Evolutionary conservation across 2,329 filamentous ascomycete species (phyloP).

Genomic region (Teratosphaeria zuluensis): DNA sequence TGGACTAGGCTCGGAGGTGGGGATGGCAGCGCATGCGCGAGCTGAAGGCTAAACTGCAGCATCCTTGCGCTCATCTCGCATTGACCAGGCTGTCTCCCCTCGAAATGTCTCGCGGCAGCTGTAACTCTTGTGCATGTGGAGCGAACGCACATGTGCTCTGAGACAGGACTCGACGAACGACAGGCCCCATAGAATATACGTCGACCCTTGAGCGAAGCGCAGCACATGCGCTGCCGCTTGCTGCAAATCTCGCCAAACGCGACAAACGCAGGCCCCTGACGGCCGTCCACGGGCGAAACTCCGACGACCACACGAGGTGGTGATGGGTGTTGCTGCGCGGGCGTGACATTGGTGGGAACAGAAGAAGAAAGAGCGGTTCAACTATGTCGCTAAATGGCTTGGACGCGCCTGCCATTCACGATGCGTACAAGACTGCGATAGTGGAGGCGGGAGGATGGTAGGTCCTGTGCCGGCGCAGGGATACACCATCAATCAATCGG

Average conservation of each 20-base stretch:
- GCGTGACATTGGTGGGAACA: not conserved
- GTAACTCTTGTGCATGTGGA: not conserved
- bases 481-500: not conserved
- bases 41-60: not conserved
- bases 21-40: not conserved
- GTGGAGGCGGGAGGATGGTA: constrained; percentile 92
- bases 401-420: constrained; percentile 68
- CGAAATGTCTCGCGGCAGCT: not conserved
- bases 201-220: not conserved
- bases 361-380: not conserved
- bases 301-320: not conserved
- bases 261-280: not conserved
- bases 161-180: not conserved
- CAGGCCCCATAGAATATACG: not conserved
- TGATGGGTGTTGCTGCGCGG: not conserved
- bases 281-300: not conserved
- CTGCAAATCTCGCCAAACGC: not conserved
- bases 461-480: constrained; percentile 29
- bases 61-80: not conserved
- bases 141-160: not conserved
- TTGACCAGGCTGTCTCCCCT: not conserved
- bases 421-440: constrained; percentile 71
- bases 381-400: constrained; percentile 93
- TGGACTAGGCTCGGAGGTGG: not conserved
- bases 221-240: not conserved